These are phyloP conservation scores for Clavispora carvajalis DNA, from an alignment of 805 yeast species.

Conservation along the genomic window DNA sequence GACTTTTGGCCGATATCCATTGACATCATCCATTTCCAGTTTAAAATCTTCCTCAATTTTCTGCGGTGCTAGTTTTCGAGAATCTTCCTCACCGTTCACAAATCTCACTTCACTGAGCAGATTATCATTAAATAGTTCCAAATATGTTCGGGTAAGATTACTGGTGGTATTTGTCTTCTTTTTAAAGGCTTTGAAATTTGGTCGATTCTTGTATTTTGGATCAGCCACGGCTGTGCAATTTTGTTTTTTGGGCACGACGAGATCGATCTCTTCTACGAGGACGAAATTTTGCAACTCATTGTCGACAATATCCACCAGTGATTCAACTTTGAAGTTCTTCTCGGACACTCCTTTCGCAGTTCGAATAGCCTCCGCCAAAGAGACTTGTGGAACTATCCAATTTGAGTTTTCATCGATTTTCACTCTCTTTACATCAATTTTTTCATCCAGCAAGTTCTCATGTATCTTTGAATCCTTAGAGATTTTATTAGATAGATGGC, in stretches of 20 bases:
- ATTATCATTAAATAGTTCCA: conserved; percentile 10
- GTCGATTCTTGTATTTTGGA: conserved; percentile 5
- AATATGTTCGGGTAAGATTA: conserved; percentile 11
- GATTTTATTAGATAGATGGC: no score
- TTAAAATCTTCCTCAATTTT: conserved; percentile 6
- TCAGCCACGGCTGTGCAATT: neutral
- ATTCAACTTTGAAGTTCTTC: conserved; percentile 2
- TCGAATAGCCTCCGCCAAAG: conserved; percentile 12
- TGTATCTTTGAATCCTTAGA: no score
- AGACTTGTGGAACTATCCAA: conserved; percentile 8
- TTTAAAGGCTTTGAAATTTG: conserved; percentile 13
- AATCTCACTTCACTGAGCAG: conserved; percentile 4
- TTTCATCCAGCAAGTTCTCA: no score
- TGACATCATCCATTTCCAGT: conserved; percentile 12
- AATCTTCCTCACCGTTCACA: neutral
- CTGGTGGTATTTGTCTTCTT: conserved; percentile 6
- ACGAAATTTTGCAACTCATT: conserved; percentile 1
- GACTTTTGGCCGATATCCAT: conserved; percentile 13
- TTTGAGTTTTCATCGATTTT: neutral
- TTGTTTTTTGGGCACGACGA: neutral
- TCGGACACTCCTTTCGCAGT: conserved; percentile 10
- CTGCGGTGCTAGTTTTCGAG: neutral
- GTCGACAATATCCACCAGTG: neutral
- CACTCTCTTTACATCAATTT: neutral
- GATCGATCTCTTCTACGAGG: conserved; percentile 5